Evolutionary conservation across 2,329 filamentous ascomycete genomes (phyloP), one percentile per base, ranked within the genome.

Genomic region (Leptographium flavum): DNA sequence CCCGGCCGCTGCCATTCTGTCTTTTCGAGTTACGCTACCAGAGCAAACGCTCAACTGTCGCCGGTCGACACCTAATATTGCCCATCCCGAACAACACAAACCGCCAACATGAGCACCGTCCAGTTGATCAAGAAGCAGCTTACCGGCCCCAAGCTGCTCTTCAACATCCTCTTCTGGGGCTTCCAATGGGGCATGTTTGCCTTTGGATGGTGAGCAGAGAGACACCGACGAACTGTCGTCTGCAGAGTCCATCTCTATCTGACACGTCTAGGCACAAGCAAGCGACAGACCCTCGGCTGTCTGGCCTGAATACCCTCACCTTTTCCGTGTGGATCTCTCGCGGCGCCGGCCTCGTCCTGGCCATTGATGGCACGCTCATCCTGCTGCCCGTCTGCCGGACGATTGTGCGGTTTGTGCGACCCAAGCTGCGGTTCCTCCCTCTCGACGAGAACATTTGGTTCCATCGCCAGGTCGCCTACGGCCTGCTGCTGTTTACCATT

Each of bases 371-470:
- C 46, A 82, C 86, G 58, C 70, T 96, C 52, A 94, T 98, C 56
- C 66, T 98, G 25, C 71, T 98, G 48, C 92, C 92, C 7, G 94
- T 98, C 70, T 98, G 90, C 69, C 76, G 92, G 54, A 96, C 90
- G 48, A 67, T 96, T 28, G 74, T 98, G 59, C 78, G 86, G 60
- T 83, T 78, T 58, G 63, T 96, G 46, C 77, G 92, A 52, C 92
- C 92, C 23, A 94, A 93, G 68, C 65, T 94, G 52, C 76, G 79
- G 62, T 94, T 83, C 68, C 60, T 96, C 13, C 92, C 92, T 5
- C 73, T 98, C n/a, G 92, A 98, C 57, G 92, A 98, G 66, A 93
- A 87, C 48, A 74, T 88, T 53, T 98, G 87, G 87, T 93, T 98
- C 63, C 92, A 98, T 67, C 76, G 90, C 52, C 92, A 98, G 63